Evolutionary conservation across 2,329 filamentous ascomycete species (phyloP).

Genomic region (Dryadomyces sulphureus): DNA sequence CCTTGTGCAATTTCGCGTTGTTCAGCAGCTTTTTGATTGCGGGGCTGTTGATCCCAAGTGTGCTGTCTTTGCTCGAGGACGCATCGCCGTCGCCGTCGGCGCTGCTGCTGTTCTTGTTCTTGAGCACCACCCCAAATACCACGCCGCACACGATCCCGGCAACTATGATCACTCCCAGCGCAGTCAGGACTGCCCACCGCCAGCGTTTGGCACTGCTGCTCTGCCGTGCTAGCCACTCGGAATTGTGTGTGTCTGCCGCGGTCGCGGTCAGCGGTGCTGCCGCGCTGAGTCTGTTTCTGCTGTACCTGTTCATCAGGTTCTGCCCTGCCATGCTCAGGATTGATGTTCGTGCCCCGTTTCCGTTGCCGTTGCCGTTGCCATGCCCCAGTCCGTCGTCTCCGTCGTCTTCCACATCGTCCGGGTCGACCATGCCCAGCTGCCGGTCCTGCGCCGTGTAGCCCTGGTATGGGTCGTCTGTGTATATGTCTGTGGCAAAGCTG

Average conservation of each 20-base stretch:
- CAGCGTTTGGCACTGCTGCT: constrained; percentile 47
- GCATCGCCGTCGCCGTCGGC: constrained; percentile 13
- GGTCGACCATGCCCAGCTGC: constrained; percentile 50
- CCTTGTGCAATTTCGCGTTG: constrained; percentile 72
- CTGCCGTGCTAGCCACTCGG: constrained; percentile 46
- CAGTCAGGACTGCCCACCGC: constrained; percentile 52
- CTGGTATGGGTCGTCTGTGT: constrained; percentile 53
- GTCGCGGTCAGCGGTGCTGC: constrained; percentile 8
- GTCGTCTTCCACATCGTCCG: constrained; percentile 70
- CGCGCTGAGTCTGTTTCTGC: constrained; percentile 18
- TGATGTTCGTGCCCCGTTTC: constrained; percentile 34
- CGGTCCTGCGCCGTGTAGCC: constrained; percentile 37
- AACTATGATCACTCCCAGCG: constrained; percentile 50
- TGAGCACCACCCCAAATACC: constrained; percentile 56
- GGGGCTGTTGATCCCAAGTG: constrained; percentile 51
- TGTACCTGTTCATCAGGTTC: constrained; percentile 21
- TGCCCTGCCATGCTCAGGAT: constrained; percentile 42
- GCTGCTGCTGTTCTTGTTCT: constrained; percentile 29
- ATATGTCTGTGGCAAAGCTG: constrained; percentile 28
- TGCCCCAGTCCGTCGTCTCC: constrained; percentile 69
- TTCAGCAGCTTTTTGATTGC: constrained; percentile 67
- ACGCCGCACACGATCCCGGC: constrained; percentile 61
- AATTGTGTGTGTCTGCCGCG: constrained; percentile 33
- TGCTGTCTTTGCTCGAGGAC: background rate
- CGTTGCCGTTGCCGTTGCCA: constrained; percentile 15